Base-by-base conservation (phyloP, 2,329 filamentous ascomycete species). In the Fusarium sp. region DNA sequence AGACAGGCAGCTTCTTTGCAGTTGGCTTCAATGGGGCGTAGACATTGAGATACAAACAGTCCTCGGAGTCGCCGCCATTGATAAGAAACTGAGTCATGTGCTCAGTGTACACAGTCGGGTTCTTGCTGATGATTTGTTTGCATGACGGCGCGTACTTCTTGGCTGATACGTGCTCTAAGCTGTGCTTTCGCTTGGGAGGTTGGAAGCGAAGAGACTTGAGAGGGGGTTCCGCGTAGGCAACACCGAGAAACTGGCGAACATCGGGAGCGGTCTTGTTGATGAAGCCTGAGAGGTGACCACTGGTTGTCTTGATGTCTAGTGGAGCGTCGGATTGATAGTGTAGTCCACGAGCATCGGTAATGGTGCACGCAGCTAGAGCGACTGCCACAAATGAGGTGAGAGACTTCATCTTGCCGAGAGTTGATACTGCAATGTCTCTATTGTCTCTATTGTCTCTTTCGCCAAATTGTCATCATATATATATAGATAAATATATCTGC, bases 1-100 rank as follows among this genome's bases (percentile, higher is more conserved):
- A 53, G 3, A 67, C 64, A 0, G 64, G 64, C 13, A 67, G 25
- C 11, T 47, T 64, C 40, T 60, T 42, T 0, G 53, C 25, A 9
- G 46, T 53, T 6, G 64, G 64, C 6, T 52, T 52, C 18, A 50
- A 13, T 9, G 63, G 64, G 2, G 64, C 54, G 4, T 67, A 67
- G 23, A 67, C 46, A 13, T 67, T 67, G 23, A 67, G 64, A 32
- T 67, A 67, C 28, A 67, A 28, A 19, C 64, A 67, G 10, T 67
- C 64, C 23, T 67, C 64, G 9, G 64, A 67, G 16, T 67, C 53
- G 1, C 33, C 46, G 1, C 64, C 64, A 3, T 67, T 67, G 30
- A 61, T 67, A 5, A 67, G 53, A 18, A 67, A 67, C 4, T 67
- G 46, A 19, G 53, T 19, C 64, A 67, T 67, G 11, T 67, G 13